phyloP scores from a whole-genome alignment of 2,329 filamentous ascomycete genomes.

The Apiospora sp. region DNA sequence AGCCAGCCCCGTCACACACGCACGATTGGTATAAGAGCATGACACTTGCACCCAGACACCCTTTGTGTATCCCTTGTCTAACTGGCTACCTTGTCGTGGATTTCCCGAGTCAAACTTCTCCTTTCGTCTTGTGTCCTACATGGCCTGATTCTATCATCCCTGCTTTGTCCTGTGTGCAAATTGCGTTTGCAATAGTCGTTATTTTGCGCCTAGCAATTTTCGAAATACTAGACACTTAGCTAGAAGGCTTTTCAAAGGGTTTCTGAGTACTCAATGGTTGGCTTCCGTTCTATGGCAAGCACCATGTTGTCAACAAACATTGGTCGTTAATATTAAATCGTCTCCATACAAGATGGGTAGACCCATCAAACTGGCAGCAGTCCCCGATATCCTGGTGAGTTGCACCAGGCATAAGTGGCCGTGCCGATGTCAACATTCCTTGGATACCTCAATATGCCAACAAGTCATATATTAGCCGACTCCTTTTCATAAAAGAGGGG shows the following conservation, averaged over 20 bases:
- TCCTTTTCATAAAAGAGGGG: background rate
- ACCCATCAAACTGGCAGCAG: background rate
- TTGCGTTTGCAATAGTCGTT: background rate
- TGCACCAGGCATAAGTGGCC: background rate
- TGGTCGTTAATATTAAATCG: background rate
- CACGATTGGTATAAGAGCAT: constrained; percentile 13
- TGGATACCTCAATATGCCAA: background rate
- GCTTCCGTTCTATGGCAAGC: background rate
- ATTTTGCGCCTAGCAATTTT: background rate
- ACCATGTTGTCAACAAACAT: background rate
- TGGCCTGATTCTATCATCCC: background rate
- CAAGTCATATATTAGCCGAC: background rate
- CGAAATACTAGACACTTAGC: background rate
- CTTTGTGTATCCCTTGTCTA: constrained; percentile 13
- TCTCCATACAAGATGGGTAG: background rate
- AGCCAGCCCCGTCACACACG: background rate
- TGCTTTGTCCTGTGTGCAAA: background rate
- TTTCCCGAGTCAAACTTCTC: constrained; percentile 7
- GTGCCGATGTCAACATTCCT: background rate
- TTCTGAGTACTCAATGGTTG: background rate
- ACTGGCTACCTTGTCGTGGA: background rate
- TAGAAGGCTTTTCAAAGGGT: background rate
- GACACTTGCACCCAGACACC: constrained; percentile 11
- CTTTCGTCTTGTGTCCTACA: constrained; percentile 10
- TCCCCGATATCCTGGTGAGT: background rate